A percentile compares a stretch with the other conserved stretches of the same genome.
These are phyloP conservation scores for Podaxis sp. DNA, from an alignment of 768 basidiomycete species.

Conservation along the genomic window DNA sequence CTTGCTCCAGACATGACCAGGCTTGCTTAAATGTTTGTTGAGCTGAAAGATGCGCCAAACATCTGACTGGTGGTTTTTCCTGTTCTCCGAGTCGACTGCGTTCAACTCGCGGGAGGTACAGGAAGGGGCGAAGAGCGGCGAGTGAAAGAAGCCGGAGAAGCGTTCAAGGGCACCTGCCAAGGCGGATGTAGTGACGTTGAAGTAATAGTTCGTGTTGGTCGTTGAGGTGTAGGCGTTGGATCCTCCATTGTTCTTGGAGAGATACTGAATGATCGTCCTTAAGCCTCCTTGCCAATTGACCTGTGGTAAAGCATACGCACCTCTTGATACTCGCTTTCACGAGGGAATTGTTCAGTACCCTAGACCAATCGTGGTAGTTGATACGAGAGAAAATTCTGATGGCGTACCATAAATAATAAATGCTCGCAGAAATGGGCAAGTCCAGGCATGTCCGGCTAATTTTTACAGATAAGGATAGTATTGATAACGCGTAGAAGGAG, in stretches of 20 bases:
- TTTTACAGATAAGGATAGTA: conserved; percentile 25
- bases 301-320: conserved; percentile 34
- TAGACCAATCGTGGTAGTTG: conserved; percentile 25
- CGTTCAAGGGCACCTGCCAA: conserved; percentile 72
- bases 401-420: conserved; percentile 86
- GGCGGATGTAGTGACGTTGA: conserved; percentile 64
- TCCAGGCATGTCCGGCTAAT: conserved; percentile 77
- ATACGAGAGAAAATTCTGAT: conserved; percentile 8
- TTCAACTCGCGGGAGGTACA: conserved; percentile 90
- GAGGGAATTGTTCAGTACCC: conserved; percentile 83
- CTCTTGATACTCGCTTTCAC: conserved; percentile 94
- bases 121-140: conserved; percentile 84
- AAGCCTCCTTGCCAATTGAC: background rate
- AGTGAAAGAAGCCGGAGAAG: conserved; percentile 87
- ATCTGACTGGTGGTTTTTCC: conserved; percentile 91
- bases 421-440: conserved; percentile 97
- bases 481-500: background rate
- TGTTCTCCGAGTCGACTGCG: conserved; percentile 96
- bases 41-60: conserved; percentile 95
- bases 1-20: conserved; percentile 84
- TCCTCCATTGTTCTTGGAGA: conserved; percentile 77
- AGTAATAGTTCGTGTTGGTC: conserved; percentile 89
- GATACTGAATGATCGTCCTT: conserved; percentile 44
- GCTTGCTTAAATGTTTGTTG: conserved; percentile 80
- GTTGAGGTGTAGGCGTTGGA: conserved; percentile 95